These are phyloP conservation scores for Acacia crassicarpa DNA, from an alignment of 306 rosid genomes.

Conservation along the genomic window DNA sequence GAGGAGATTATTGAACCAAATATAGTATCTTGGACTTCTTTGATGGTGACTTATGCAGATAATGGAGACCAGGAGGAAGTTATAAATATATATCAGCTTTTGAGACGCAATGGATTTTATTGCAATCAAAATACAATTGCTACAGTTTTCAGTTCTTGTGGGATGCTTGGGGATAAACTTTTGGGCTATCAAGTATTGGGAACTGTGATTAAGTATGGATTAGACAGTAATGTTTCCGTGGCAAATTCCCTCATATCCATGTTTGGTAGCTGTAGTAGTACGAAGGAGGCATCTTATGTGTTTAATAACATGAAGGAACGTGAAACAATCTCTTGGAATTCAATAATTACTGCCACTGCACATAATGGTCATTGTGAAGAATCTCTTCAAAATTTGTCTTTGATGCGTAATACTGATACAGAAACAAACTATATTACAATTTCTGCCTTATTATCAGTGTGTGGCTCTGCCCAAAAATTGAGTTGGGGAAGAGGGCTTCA, in stretches of 20 bases:
- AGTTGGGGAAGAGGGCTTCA: constrained; percentile 87
- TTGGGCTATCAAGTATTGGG: constrained; percentile 77
- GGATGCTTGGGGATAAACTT: constrained; percentile 57
- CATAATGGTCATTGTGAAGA: constrained; percentile 60
- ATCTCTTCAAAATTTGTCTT: constrained; percentile 52
- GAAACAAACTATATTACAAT: constrained; percentile 60
- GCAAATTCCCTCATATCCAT: constrained; percentile 76
- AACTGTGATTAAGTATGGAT: constrained; percentile 62
- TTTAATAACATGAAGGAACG: constrained; percentile 68
- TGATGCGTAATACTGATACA: constrained; percentile 54
- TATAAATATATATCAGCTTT: constrained; percentile 48
- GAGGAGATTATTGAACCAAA: constrained; percentile 77
- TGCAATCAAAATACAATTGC: constrained; percentile 75
- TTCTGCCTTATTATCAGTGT: constrained; percentile 60
- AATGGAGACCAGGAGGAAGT: constrained; percentile 57
- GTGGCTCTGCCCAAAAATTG: constrained; percentile 58
- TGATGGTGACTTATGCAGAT: constrained; percentile 71
- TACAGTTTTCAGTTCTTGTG: constrained; percentile 68
- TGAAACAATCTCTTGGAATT: constrained; percentile 92
- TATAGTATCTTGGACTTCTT: constrained; percentile 92
- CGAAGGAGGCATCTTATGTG: constrained; percentile 61
- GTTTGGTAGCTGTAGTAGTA: constrained; percentile 62
- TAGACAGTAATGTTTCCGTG: constrained; percentile 63
- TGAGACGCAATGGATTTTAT: constrained; percentile 43
- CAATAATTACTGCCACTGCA: constrained; percentile 71